Evolutionary conservation across 2,329 filamentous ascomycete genomes (phyloP).

Genomic region (Alternaria brassicicola): DNA sequence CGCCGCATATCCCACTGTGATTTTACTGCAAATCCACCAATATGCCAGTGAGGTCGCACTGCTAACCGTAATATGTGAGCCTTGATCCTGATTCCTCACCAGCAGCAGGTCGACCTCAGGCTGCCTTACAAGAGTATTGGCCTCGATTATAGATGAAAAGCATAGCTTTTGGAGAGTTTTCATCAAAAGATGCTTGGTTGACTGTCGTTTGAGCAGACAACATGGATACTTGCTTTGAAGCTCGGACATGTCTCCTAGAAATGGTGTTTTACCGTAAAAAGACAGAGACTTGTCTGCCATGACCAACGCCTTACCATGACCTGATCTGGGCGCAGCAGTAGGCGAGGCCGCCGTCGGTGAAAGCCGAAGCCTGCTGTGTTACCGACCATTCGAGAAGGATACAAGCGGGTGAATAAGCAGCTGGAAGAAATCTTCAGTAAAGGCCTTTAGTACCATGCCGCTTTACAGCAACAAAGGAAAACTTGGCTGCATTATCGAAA

Average conservation of each 20-base stretch:
- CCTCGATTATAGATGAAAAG: not conserved
- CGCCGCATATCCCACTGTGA: not conserved
- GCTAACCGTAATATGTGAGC: no score
- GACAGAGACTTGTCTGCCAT: not conserved
- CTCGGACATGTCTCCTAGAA: not conserved
- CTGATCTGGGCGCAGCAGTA: not conserved
- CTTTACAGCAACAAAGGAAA: not conserved
- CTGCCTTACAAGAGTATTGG: not conserved
- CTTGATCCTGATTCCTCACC: not conserved
- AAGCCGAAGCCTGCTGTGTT: not conserved
- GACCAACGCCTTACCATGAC: not conserved
- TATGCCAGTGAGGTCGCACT: no score
- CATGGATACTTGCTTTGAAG: not conserved
- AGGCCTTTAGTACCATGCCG: not conserved
- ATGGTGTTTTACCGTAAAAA: not conserved
- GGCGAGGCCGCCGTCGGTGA: not conserved
- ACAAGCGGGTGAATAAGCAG: not conserved
- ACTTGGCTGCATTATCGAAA: slow-evolving; percentile 1
- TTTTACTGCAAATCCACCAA: no score
- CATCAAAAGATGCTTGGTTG: not conserved
- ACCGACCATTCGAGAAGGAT: not conserved
- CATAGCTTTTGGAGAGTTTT: not conserved
- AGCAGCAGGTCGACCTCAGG: not conserved
- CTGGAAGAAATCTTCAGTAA: not conserved
- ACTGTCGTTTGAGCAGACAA: not conserved